phyloP scores from a whole-genome alignment of 2,329 filamentous ascomycete species.

The Aureobasidium lini region DNA sequence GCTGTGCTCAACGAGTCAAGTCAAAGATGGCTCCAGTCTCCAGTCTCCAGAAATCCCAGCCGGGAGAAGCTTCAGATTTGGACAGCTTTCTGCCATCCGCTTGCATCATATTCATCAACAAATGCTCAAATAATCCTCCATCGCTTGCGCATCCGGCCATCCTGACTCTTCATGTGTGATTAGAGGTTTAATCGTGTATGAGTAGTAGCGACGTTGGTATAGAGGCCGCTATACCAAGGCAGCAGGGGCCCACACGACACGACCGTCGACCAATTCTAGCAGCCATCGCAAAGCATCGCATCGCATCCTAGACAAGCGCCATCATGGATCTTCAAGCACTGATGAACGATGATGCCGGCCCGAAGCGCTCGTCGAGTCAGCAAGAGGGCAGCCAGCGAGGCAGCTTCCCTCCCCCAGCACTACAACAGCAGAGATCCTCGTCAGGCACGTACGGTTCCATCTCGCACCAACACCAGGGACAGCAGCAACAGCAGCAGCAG shows the following conservation, averaged over 20 bases:
- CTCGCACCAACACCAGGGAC: not conserved
- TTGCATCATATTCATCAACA: not conserved
- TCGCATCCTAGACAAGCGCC: no score
- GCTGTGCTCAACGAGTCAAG: not conserved
- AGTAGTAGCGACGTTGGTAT: not conserved
- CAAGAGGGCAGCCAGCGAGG: constrained; percentile 17
- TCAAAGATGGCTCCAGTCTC: not conserved
- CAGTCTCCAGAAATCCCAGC: not conserved
- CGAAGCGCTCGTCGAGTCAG: constrained; percentile 17
- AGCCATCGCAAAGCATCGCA: no score
- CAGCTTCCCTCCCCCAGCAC: constrained; percentile 15
- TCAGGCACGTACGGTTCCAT: not conserved
- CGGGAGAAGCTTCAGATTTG: not conserved
- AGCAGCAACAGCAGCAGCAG: not conserved
- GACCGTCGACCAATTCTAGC: not conserved
- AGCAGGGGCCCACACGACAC: not conserved
- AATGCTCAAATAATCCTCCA: not conserved
- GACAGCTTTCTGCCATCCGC: constrained; percentile 3
- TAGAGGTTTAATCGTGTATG: not conserved
- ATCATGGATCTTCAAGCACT: constrained; percentile 25
- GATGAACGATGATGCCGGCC: constrained; percentile 25
- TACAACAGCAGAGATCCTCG: constrained; percentile 14
- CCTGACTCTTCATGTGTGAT: not conserved
- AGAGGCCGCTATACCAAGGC: not conserved
- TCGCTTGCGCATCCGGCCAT: not conserved